Base-by-base conservation (phyloP, 1,284 basidiomycete species). In the Fomitopsis palustris region DNA sequence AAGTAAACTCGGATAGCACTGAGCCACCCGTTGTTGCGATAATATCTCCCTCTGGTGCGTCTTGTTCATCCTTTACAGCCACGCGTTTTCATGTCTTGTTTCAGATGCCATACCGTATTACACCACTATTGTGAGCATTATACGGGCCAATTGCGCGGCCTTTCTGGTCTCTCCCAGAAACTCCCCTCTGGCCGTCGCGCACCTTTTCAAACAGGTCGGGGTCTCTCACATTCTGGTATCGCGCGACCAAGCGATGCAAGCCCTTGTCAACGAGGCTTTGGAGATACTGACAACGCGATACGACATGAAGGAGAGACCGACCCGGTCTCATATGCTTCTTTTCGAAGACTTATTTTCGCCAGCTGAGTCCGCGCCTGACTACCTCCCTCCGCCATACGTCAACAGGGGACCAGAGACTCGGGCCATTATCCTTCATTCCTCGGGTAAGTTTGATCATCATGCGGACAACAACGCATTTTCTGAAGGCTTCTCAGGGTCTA, bases 151-250 rank as follows among this genome's bases (percentile, higher is more conserved):
- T 9, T 70, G 61, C 56, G 55, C 56, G 1, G 64, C 64, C 2
- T 78, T 78, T 60, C 70, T 71, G 0, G 69, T 78, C 25, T 78
- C 77, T 0, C 70, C 74, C 0, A 69, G 77, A 23, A 78, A 78
- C 57, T 77, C 76, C 1, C 64, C 70, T 17, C 57, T 64, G 2
- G 76, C 73, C 0, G 61, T 77, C 3, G 72, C 69, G 1, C 67
- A 78, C 62, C 67, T 78, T 3, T 62, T 78, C 23, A 56, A 56
- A 9, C 65, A 68, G 52, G 71, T 67, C 9, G 61, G 59, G 2
- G 66, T 66, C 21, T 49, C 38, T 0, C 64, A 72, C 45, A 31
- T 77, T 9, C 66, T 74, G 23, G 68, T 73, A 12, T 66, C 69
- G 19, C 33, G 53, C 8, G 72, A 74, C 31, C 55, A 59, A 8